Evolutionary conservation across 345 rosid species (phyloP).

Genomic region (Eucalyptus sp.): DNA sequence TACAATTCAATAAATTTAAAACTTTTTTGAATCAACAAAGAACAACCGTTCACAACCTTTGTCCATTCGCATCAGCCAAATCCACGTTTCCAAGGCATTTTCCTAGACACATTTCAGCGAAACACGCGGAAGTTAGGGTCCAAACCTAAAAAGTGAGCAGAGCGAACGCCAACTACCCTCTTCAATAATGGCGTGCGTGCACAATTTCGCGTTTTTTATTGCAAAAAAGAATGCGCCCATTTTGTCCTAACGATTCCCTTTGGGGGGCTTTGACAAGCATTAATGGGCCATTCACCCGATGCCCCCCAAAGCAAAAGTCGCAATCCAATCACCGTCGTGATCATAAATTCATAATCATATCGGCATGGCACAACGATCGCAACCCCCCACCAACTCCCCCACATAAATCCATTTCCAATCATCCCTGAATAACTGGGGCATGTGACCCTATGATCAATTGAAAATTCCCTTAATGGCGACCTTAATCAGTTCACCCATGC

Average conservation of each 20-base stretch:
- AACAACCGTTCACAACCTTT: neutral
- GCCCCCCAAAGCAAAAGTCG: neutral
- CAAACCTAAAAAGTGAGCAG: neutral
- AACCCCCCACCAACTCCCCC: neutral
- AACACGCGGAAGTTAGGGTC: neutral
- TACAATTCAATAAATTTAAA: fast-evolving
- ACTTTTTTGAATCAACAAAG: neutral
- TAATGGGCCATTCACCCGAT: neutral
- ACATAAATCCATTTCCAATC: neutral
- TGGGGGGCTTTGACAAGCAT: neutral
- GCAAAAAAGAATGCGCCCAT: neutral
- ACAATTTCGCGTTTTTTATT: neutral
- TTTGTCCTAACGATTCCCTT: neutral
- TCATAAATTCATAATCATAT: neutral
- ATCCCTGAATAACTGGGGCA: neutral
- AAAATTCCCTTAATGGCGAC: neutral
- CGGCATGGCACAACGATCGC: neutral
- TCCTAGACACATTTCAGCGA: neutral
- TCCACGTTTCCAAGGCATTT: neutral
- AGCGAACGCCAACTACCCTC: neutral
- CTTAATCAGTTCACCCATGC: neutral
- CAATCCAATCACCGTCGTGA: neutral
- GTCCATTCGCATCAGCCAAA: neutral
- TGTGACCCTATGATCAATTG: neutral
- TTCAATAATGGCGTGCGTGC: neutral